Evolutionary conservation across 176 grass and related monocot species (phyloP).

Genomic region (Triticum dicoccoides): DNA sequence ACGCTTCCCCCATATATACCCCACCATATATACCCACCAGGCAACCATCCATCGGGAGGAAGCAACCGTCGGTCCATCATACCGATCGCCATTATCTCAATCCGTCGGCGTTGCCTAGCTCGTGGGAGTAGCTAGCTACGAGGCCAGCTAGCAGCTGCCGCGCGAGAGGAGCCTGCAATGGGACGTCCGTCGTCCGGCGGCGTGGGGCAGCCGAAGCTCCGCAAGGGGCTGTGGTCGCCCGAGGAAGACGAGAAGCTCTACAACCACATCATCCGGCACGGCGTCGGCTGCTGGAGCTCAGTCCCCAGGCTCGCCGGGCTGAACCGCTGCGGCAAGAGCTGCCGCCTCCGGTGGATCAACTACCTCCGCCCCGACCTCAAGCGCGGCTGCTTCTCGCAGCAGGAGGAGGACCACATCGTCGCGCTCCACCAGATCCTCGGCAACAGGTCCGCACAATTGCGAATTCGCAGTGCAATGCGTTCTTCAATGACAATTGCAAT

Average conservation of each 20-base stretch:
- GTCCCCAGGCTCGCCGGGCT: slow-evolving; percentile 66
- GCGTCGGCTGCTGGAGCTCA: slow-evolving; percentile 85
- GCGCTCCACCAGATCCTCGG: not conserved
- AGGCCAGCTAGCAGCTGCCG: not conserved
- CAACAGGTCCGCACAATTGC: not conserved
- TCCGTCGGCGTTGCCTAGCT: not conserved
- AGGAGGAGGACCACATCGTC: slow-evolving; percentile 15
- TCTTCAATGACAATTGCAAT: too few species aligned
- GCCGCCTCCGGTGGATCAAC: slow-evolving; percentile 18
- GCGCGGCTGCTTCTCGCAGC: not conserved
- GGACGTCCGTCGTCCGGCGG: slow-evolving; percentile 49
- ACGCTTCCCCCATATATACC: slow-evolving; percentile 38
- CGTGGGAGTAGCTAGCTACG: not conserved
- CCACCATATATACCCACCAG: slow-evolving; percentile 9
- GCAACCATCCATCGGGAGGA: not conserved
- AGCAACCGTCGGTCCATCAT: not conserved
- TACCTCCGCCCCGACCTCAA: slow-evolving; percentile 14
- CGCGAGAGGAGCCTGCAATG: slow-evolving; percentile 23
- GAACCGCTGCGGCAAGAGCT: slow-evolving; percentile 19
- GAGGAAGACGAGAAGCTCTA: slow-evolving; percentile 92
- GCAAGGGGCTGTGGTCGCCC: slow-evolving; percentile 85
- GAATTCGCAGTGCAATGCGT: too few species aligned
- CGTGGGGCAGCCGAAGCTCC: slow-evolving; percentile 61
- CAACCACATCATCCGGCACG: slow-evolving; percentile 87
- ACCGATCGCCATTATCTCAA: slow-evolving; percentile 18